Evolutionary conservation across 768 basidiomycete genomes (phyloP).

Genomic region (Asterophora parasitica): DNA sequence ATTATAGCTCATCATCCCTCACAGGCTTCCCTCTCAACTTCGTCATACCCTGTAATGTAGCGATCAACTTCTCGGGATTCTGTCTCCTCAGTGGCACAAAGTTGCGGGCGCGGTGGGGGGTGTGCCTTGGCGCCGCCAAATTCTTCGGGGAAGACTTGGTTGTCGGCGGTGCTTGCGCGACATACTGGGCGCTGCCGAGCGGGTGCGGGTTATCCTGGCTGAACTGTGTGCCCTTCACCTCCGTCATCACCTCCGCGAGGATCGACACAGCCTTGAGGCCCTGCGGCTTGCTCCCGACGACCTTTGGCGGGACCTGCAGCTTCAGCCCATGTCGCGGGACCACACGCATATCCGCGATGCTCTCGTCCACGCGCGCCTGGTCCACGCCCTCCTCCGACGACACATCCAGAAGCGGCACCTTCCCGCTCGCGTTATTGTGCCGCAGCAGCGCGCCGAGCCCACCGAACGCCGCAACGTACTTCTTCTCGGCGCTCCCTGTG

Average conservation of each 20-base stretch:
- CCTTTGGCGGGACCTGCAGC: constrained; percentile 35
- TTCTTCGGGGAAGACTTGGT: not conserved
- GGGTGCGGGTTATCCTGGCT: constrained; percentile 37
- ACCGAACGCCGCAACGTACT: constrained; percentile 37
- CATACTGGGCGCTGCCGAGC: constrained; percentile 49
- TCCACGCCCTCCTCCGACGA: constrained; percentile 26
- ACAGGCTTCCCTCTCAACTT: not conserved
- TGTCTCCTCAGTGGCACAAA: too few relatives aligned
- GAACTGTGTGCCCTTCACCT: constrained; percentile 21
- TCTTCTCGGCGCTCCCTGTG: not conserved
- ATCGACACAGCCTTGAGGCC: constrained; percentile 35
- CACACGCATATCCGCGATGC: constrained; percentile 29
- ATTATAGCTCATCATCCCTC: not conserved
- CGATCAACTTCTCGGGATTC: too few relatives aligned
- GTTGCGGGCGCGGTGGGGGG: too few relatives aligned
- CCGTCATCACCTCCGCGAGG: constrained; percentile 24
- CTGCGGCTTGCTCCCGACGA: constrained; percentile 38
- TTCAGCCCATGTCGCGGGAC: constrained; percentile 10
- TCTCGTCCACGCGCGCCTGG: constrained; percentile 14
- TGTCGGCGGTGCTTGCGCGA: constrained; percentile 8
- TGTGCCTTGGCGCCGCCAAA: not conserved
- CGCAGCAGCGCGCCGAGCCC: constrained; percentile 33
- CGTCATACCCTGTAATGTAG: too few relatives aligned
- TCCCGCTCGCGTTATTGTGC: constrained; percentile 6
- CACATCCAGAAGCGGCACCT: constrained; percentile 24